Base-by-base conservation (phyloP, 164 flowering plant genomes). In the Stephania japonica region DNA sequence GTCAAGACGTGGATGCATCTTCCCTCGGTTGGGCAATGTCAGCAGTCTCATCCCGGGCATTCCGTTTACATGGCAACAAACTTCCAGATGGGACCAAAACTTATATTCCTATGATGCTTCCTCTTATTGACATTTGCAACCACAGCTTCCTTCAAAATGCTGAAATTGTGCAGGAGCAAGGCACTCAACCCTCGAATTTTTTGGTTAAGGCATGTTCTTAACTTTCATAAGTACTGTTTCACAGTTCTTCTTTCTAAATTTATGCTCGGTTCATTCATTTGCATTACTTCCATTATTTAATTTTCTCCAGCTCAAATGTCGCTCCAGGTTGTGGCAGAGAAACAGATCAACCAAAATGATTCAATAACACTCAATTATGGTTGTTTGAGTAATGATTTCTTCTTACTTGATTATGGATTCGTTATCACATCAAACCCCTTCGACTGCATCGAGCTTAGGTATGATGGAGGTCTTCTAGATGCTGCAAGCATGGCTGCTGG, bases 1-100 rank as follows among this genome's bases (percentile, higher is more conserved):
- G 93, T 59, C 93, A 85, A 81, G 86, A 84, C 73, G 82, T 91
- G 18, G 84, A 93, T 83, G 92, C 99, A 68, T 90, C 97, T 59
- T 75, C 97, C 38, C 90, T 95, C 56, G 98, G 99, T 62, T 95
- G 99, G 99, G 96, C 98, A 44, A 91, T 93, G 97, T 87, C 98
- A 70, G 94, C 99, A 11, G 99, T 93, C 75, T 95, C 98, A 65
- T 87, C 98, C 56, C 81, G 98, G 72, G 98, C 99, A 75, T 95
- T 95, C 75, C 97, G 98, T 27, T 83, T 93, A 80, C 80, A 90
- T 80, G 91, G 91, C 3, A 72, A 85, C 72, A 82, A 80, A 76
- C 84, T 81, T 13, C 72, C 76, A 70, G 86, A 80, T 80, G 89
- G 92, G 41, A 69, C 83, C 63, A 78, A 73, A 25, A 38, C 9